These are phyloP conservation scores for Rhododendron williamsianum DNA, from an alignment of 148 eudicot genomes.

Conservation along the genomic window DNA sequence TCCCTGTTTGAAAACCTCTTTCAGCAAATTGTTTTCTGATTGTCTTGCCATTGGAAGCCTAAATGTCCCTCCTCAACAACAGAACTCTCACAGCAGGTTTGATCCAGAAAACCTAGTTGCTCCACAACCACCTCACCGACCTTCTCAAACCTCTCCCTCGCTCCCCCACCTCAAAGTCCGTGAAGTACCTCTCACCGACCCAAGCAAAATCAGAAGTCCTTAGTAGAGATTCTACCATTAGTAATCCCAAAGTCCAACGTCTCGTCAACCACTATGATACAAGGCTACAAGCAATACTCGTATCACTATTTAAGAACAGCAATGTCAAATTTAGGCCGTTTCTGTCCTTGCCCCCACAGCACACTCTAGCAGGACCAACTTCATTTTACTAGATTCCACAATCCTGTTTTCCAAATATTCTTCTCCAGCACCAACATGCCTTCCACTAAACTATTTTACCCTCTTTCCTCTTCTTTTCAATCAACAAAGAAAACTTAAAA, in stretches of 20 bases:
- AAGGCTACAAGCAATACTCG: neutral
- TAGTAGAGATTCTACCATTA: neutral
- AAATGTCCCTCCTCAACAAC: neutral
- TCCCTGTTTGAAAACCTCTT: neutral
- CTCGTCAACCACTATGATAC: neutral
- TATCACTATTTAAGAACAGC: neutral
- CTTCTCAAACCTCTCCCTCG: neutral
- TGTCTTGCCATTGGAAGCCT: neutral
- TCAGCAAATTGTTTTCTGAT: neutral
- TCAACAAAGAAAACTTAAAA: neutral
- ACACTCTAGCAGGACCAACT: neutral
- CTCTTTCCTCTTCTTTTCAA: neutral
- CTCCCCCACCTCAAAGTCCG: neutral
- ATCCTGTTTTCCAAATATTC: neutral
- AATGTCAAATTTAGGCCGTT: neutral
- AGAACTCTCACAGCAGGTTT: neutral
- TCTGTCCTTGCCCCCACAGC: neutral
- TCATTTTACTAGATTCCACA: neutral
- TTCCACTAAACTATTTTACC: neutral
- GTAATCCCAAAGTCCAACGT: neutral
- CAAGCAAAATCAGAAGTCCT: neutral
- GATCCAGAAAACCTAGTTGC: neutral
- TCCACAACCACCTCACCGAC: neutral
- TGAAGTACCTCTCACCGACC: neutral
- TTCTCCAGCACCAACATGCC: neutral